A percentile compares a stretch with the other conserved stretches of the same genome.
Conservation (phyloP, 1,284 basidiomycete species). For the Wolfiporia cocos region DNA sequence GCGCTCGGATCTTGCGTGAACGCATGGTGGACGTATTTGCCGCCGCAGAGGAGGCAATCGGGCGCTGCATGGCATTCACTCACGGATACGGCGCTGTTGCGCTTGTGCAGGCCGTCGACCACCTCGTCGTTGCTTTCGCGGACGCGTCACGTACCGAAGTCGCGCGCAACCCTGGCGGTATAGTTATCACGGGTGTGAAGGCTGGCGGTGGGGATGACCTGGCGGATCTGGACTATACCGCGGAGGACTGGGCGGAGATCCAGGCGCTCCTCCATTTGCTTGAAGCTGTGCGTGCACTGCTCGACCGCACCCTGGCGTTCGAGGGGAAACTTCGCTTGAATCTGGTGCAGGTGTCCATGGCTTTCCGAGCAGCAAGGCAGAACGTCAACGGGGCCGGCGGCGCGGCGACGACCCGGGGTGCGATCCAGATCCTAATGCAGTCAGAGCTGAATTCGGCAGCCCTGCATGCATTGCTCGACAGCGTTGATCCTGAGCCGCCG, state of each 20-base stretch:
- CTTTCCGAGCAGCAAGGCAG: slow-evolving; percentile 48
- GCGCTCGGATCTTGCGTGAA: slow-evolving; percentile 65
- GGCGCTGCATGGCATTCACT: slow-evolving; percentile 74
- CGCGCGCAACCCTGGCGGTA: no score
- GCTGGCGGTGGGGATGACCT: slow-evolving; percentile 38
- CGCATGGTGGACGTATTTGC: slow-evolving; percentile 66
- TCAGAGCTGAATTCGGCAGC: slow-evolving; percentile 79
- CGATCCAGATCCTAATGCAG: slow-evolving; percentile 69
- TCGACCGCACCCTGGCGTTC: slow-evolving; percentile 60
- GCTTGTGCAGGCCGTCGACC: slow-evolving; percentile 69
- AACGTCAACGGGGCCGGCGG: slow-evolving; percentile 40
- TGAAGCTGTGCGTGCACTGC: slow-evolving; percentile 65
- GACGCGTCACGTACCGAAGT: slow-evolving; percentile 53
- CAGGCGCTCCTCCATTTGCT: slow-evolving; percentile 81
- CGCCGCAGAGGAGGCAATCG: slow-evolving; percentile 74
- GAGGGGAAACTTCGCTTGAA: slow-evolving; percentile 60
- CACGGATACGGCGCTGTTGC: slow-evolving; percentile 80
- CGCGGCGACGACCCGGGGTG: slow-evolving; percentile 62
- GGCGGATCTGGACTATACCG: slow-evolving; percentile 79
- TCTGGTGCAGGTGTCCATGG: slow-evolving; percentile 52
- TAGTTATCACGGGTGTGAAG: slow-evolving; percentile 31
- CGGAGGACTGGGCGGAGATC: slow-evolving; percentile 83
- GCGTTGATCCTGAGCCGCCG: slow-evolving; percentile 37
- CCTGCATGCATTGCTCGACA: slow-evolving; percentile 59
- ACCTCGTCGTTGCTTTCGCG: slow-evolving; percentile 63